A percentile compares a stretch with the other conserved stretches of the same genome.
These are phyloP conservation scores for Alternaria arborescens DNA, from an alignment of 2,329 filamentous ascomycete genomes.

Conservation along the genomic window DNA sequence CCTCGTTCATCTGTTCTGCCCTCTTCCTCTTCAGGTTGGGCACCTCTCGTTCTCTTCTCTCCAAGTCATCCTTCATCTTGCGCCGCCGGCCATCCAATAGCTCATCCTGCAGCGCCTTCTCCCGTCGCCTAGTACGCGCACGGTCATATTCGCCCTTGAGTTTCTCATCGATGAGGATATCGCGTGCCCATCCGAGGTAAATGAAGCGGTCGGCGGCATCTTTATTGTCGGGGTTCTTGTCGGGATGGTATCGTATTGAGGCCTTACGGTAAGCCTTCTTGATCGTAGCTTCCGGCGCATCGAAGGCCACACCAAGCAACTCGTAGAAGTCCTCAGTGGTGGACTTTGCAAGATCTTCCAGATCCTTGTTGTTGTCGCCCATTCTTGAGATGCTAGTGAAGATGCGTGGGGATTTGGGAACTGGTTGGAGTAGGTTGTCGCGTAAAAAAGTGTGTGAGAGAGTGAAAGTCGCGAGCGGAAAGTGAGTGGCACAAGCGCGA, in stretches of 20 bases:
- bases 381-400: slow-evolving; percentile 27
- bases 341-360: slow-evolving; percentile 54
- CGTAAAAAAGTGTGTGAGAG: no score
- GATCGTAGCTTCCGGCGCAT: slow-evolving; percentile 75
- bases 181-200: slow-evolving; percentile 83
- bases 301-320: slow-evolving; percentile 72
- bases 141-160: slow-evolving; percentile 81
- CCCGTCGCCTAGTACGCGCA: slow-evolving; percentile 73
- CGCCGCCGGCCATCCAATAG: slow-evolving; percentile 76
- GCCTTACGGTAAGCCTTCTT: slow-evolving; percentile 84
- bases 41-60: slow-evolving; percentile 71
- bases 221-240: slow-evolving; percentile 74
- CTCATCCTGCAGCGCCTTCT: slow-evolving; percentile 75
- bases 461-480: no score
- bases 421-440: no score
- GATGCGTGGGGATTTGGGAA: no score
- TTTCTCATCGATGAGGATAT: slow-evolving; percentile 76
- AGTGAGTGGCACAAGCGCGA: not conserved
- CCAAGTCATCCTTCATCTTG: slow-evolving; percentile 85
- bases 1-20: slow-evolving; percentile 57
- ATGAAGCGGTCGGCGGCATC: slow-evolving; percentile 83
- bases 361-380: slow-evolving; percentile 51
- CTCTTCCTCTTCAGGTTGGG: slow-evolving; percentile 53
- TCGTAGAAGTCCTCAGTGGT: slow-evolving; percentile 74
- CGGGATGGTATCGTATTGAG: slow-evolving; percentile 90